These are phyloP conservation scores for Pseudozyma pruni DNA, from an alignment of 1,284 basidiomycete species.

Conservation along the genomic window DNA sequence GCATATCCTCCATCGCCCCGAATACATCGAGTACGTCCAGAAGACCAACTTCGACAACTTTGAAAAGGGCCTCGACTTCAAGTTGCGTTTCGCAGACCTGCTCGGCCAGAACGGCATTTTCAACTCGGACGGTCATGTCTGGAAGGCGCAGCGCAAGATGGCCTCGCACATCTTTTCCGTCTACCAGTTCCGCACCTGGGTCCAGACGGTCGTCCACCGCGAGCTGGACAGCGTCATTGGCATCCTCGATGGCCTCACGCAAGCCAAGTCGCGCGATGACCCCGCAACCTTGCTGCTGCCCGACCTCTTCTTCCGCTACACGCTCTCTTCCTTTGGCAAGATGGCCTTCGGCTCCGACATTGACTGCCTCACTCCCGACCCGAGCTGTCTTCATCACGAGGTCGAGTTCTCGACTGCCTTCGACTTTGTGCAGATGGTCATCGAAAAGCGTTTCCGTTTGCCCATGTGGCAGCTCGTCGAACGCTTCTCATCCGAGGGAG, in stretches of 20 bases:
- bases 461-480: conserved; percentile 44
- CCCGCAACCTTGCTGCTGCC: conserved; percentile 38
- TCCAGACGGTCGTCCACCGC: conserved; percentile 53
- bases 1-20: conserved; percentile 42
- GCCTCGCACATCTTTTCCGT: conserved; percentile 60
- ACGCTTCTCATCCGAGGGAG: conserved; percentile 38
- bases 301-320: conserved; percentile 60
- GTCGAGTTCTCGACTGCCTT: conserved; percentile 47
- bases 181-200: conserved; percentile 57
- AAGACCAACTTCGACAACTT: conserved; percentile 66
- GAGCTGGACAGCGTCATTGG: conserved; percentile 49
- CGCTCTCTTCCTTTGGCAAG: conserved; percentile 52
- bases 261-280: conserved; percentile 7
- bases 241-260: conserved; percentile 38
- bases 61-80: conserved; percentile 50
- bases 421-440: conserved; percentile 53
- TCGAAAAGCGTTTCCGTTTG: conserved; percentile 44
- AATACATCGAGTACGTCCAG: conserved; percentile 65
- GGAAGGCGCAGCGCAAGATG: conserved; percentile 64
- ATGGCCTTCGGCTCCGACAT: conserved; percentile 54
- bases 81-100: conserved; percentile 45
- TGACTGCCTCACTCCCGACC: conserved; percentile 38
- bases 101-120: conserved; percentile 57
- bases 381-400: conserved; percentile 21
- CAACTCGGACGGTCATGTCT: conserved; percentile 61